These are phyloP conservation scores for Claviceps pazoutovae DNA, from an alignment of 2,329 filamentous ascomycete species.

Conservation along the genomic window DNA sequence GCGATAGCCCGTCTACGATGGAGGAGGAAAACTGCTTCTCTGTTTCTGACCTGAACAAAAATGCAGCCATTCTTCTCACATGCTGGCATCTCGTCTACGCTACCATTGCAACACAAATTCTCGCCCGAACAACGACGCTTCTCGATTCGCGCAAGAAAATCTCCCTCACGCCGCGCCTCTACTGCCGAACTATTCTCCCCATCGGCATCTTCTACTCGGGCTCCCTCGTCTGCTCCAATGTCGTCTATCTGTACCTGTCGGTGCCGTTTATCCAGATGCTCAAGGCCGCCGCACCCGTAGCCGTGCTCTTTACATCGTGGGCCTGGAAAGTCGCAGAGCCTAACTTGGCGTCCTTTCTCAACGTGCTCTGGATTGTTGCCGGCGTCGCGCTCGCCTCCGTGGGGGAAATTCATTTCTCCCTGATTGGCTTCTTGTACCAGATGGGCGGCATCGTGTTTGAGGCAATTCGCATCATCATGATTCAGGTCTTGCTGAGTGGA, in stretches of 20 bases:
- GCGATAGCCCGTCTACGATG: background rate
- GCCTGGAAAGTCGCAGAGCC: constrained; percentile 37
- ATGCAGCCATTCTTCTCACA: constrained; percentile 43
- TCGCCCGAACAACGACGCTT: constrained; percentile 48
- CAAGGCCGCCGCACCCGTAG: constrained; percentile 53
- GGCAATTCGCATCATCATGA: constrained; percentile 71
- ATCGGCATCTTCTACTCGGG: constrained; percentile 53
- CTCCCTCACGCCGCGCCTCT: constrained; percentile 45
- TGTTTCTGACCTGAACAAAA: background rate
- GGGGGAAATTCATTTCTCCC: constrained; percentile 56
- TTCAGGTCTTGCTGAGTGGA: constrained; percentile 65
- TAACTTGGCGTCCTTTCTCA: constrained; percentile 28
- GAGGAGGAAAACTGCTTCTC: background rate
- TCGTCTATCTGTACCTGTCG: constrained; percentile 53
- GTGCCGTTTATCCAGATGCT: constrained; percentile 61
- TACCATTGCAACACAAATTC: constrained; percentile 49
- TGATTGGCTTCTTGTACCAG: constrained; percentile 55
- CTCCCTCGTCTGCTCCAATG: constrained; percentile 52
- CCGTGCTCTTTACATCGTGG: constrained; percentile 53
- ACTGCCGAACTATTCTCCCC: constrained; percentile 48
- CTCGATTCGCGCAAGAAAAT: constrained; percentile 50
- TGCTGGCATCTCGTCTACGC: constrained; percentile 58
- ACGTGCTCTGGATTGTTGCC: constrained; percentile 36
- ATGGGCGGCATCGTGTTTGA: constrained; percentile 66
- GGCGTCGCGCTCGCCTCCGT: constrained; percentile 38